Evolutionary conservation across 345 rosid genomes (phyloP).

Genomic region (Sonneratia caseolaris): DNA sequence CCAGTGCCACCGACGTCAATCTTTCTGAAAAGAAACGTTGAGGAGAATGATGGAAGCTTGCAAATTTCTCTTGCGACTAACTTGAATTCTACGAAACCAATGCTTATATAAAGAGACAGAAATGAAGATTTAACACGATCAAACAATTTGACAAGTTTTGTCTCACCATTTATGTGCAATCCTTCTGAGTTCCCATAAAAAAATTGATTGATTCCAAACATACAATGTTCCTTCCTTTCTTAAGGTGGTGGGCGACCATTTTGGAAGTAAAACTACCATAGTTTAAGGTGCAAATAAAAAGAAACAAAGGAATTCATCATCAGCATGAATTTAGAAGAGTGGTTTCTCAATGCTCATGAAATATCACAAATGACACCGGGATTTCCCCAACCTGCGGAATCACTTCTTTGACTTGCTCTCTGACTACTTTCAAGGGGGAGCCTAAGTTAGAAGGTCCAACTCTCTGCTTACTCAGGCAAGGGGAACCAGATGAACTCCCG

Average conservation of each 20-base stretch:
- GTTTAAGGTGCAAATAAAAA: conserved; percentile 1
- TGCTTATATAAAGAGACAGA: conserved; percentile 1
- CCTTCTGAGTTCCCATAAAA: conserved; percentile 66
- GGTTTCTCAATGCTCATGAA: neutral
- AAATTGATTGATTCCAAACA: conserved; percentile 57
- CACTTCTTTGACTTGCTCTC: conserved; percentile 65
- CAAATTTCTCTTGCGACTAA: conserved; percentile 72
- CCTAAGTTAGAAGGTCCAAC: conserved; percentile 75
- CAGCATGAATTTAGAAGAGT: neutral
- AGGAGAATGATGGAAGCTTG: conserved; percentile 87
- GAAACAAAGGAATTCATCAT: conserved; percentile 2
- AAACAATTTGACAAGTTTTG: neutral
- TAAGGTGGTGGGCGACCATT: conserved; percentile 77
- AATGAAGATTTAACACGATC: conserved; percentile 4
- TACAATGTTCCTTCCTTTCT: conserved; percentile 65
- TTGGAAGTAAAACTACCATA: conserved; percentile 82
- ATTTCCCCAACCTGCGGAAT: conserved; percentile 77
- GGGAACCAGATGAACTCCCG: conserved; percentile 76
- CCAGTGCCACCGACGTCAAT: conserved; percentile 58
- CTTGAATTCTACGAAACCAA: conserved; percentile 41
- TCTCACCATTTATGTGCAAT: conserved; percentile 55
- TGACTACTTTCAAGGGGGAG: conserved; percentile 74
- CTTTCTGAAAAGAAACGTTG: conserved; percentile 57
- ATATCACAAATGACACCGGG: neutral
- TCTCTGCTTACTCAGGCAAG: conserved; percentile 65